Conservation (phyloP, 2,329 filamentous ascomycete species). For the Aphanocladium album region DNA sequence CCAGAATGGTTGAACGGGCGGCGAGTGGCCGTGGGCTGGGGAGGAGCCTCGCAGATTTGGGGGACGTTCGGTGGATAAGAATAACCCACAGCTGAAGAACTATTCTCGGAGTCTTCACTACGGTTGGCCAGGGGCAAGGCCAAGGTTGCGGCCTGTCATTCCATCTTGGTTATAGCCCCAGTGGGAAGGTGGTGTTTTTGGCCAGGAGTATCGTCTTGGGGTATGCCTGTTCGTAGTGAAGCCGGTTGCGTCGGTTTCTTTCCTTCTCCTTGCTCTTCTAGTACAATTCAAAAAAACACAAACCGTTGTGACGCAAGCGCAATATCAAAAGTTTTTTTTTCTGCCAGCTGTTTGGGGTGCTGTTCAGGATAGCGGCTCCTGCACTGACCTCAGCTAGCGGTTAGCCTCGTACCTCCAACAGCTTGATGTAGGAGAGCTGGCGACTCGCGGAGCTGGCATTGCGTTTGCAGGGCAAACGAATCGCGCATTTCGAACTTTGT, state of each 20-base stretch:
- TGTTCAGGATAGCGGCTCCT: background rate
- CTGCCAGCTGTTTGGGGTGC: background rate
- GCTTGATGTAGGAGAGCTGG: background rate
- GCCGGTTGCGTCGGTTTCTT: background rate
- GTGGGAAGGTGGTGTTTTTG: background rate
- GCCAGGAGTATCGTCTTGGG: background rate
- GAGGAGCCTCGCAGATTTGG: background rate
- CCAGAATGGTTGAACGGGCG: background rate
- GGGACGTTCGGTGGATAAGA: background rate
- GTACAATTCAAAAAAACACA: too few species aligned
- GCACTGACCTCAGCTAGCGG: background rate
- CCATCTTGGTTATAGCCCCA: constrained; percentile 10
- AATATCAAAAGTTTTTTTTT: too few species aligned
- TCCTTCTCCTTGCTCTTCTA: background rate
- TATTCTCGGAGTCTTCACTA: background rate
- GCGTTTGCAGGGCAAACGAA: constrained; percentile 7
- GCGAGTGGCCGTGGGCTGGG: too few species aligned
- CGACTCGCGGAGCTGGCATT: background rate
- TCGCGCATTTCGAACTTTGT: background rate
- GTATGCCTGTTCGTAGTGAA: background rate
- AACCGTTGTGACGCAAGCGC: too few species aligned
- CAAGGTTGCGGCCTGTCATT: background rate
- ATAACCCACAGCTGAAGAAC: background rate
- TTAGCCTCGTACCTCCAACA: background rate
- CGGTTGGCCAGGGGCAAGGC: background rate